Evolutionary conservation across 257 asterid genomes (phyloP).

Genomic region (Paraleonurus japonicus): DNA sequence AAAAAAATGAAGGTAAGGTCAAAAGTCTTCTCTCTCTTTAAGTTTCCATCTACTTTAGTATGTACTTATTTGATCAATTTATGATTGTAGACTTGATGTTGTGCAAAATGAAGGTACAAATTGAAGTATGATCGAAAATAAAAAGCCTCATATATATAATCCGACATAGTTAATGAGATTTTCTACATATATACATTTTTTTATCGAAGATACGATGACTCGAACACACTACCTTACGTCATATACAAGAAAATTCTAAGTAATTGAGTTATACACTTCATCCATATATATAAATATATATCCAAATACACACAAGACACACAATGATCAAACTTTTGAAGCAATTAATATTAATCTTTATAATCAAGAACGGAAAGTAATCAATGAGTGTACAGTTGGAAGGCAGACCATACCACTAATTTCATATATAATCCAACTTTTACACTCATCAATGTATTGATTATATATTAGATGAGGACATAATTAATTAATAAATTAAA

Average conservation of each 20-base stretch:
- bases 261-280: too few relatives aligned
- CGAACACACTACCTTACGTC: too few relatives aligned
- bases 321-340: constrained; percentile 14
- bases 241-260: too few relatives aligned
- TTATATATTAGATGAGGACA: neutral
- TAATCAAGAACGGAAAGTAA: constrained; percentile 14
- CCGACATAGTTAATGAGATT: neutral
- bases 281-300: too few relatives aligned
- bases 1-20: too few relatives aligned
- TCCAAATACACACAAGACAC: neutral
- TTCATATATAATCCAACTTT: constrained; percentile 1
- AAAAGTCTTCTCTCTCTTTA: too few relatives aligned
- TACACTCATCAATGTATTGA: constrained; percentile 8
- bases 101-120: neutral
- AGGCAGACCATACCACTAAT: constrained; percentile 2
- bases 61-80: too few relatives aligned
- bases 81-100: neutral
- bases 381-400: constrained; percentile 28
- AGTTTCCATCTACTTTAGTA: too few relatives aligned
- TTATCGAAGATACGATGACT: too few relatives aligned
- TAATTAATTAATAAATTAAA: constrained; percentile 9
- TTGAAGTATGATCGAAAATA: neutral
- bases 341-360: constrained; percentile 11
- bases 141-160: neutral
- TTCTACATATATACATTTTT: too few relatives aligned